Base-by-base conservation (phyloP, 768 basidiomycete species). In the Astraeus odoratus region DNA sequence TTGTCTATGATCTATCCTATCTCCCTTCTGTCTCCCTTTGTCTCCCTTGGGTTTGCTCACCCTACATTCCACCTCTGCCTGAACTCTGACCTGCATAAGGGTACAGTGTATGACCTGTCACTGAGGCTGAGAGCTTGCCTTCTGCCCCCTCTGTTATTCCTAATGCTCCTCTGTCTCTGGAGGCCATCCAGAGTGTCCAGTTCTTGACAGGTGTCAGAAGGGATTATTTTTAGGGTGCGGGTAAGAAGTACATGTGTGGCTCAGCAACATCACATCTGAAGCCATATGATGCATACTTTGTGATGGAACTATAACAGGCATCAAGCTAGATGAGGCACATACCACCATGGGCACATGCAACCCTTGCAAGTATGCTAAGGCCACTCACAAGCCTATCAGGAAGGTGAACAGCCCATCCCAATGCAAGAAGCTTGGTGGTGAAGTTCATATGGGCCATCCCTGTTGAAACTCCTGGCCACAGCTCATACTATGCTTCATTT, bases 401-500 rank as follows among this genome's bases (percentile, higher is more conserved):
- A 48, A 51, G 30, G 35, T 15, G 4, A 18, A 16, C 16, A 27
- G 43, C 4, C 47, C 15, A 10, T 16, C 27, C 15, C 2, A 8
- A 10, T 8, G 3, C 13, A 22, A 19, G 5, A 38, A 27, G 8
- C 27, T 47, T 1, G 18, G 48, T n/a, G 29, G 48, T 1, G 20
- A 44, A n/a, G 43, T 51, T 2, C 51, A 61, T 18, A 51, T 57
- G 15, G 60, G 29, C 62, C 55, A 2, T 39, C 58, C 1, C 49
- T 52, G 1, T 42, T 51, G 43, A 25, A 12, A 63, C 57, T 0
- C 34, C 34, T 0, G 53, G 59, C 6, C 58, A 58, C 0, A 50
- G 49, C 0, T 5, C 12, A 0, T 67, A 68, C 41, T 51, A 62
- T 39, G 53, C 61, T 50, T 16, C 54, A 1, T 47, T 59, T 1